Evolutionary conservation across 73 alveolate genomes (phyloP).

Genomic region (Paramecium primaurelia): DNA sequence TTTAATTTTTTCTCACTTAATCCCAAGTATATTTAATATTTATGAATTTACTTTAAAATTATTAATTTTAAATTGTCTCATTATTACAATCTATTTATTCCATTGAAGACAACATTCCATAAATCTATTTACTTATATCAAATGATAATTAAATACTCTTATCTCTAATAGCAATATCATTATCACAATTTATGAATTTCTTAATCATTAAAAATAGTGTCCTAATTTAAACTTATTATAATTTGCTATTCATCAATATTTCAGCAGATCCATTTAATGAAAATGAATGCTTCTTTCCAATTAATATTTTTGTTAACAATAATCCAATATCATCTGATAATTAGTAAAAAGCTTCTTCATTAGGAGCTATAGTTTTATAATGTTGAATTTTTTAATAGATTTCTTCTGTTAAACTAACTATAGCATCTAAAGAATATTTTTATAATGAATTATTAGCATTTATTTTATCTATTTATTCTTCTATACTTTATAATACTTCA

Average conservation of each 20-base stretch:
- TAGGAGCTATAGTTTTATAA: background rate
- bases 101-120: background rate
- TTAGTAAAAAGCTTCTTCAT: background rate
- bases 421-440: constrained; percentile 7
- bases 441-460: background rate
- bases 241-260: background rate
- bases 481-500: constrained; percentile 3
- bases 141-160: background rate
- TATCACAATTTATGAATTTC: background rate
- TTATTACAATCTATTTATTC: constrained; percentile 14
- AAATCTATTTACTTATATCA: background rate
- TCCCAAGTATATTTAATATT: constrained; percentile 35
- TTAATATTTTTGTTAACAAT: background rate
- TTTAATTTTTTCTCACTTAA: constrained; percentile 8
- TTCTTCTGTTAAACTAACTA: constrained; percentile 35
- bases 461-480: background rate
- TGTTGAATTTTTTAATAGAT: background rate
- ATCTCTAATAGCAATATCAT: background rate
- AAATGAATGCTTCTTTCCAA: constrained; percentile 28
- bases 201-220: background rate
- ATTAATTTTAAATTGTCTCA: background rate
- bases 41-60: background rate
- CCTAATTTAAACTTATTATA: background rate
- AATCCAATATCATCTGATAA: constrained; percentile 7
- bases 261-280: background rate